Evolutionary conservation across 1,284 basidiomycete genomes (phyloP).

Genomic region (Omphalotus olearius): DNA sequence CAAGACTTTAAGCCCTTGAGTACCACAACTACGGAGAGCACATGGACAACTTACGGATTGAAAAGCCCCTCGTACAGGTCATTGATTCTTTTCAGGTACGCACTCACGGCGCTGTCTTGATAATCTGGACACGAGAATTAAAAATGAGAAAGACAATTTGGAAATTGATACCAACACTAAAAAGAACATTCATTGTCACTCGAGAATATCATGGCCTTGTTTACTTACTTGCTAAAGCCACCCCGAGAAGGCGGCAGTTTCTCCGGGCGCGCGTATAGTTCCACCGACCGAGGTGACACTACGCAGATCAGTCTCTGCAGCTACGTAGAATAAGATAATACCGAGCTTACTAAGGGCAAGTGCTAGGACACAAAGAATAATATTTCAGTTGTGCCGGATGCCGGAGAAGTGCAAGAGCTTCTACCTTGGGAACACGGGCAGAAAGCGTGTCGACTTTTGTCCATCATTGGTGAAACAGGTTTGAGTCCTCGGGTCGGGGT

Average conservation of each 20-base stretch:
- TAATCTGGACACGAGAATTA: conserved; percentile 45
- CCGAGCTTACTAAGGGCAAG: conserved; percentile 27
- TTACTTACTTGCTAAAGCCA: conserved; percentile 55
- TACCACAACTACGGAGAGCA: conserved; percentile 1
- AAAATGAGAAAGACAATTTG: conserved; percentile 14
- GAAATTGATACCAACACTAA: neutral
- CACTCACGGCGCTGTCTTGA: conserved; percentile 40
- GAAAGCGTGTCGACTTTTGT: conserved; percentile 46
- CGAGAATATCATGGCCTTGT: neutral
- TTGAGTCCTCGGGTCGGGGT: conserved; percentile 43
- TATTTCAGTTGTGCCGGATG: too few species aligned
- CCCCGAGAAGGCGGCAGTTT: conserved; percentile 51
- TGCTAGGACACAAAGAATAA: conserved; percentile 25
- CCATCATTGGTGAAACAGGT: conserved; percentile 60
- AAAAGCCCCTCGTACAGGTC: conserved; percentile 54
- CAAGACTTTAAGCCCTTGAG: conserved; percentile 19
- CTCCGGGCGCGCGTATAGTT: conserved; percentile 42
- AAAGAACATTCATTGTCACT: too few species aligned
- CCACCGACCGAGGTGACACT: conserved; percentile 48
- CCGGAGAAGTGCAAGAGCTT: conserved; percentile 12
- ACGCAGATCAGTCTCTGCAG: neutral
- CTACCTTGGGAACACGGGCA: conserved; percentile 59
- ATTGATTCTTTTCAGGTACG: conserved; percentile 41
- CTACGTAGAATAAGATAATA: neutral
- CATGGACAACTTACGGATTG: conserved; percentile 40